phyloP scores from a whole-genome alignment of 2,329 filamentous ascomycete genomes.

The Gliomastix tumulicola region DNA sequence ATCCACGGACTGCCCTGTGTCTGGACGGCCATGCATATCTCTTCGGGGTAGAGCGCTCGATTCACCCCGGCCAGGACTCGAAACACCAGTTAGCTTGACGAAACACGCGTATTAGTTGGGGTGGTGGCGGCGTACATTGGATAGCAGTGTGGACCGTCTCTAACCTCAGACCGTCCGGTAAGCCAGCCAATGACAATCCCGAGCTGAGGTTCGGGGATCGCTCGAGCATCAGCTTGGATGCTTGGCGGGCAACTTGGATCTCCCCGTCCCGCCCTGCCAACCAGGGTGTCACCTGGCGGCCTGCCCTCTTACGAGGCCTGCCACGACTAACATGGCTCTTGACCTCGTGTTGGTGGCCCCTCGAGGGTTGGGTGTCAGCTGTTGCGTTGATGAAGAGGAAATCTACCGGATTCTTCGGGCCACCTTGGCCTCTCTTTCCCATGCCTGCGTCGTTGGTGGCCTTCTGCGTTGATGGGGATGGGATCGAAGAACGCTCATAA shows the following conservation, averaged over 20 bases:
- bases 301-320: neutral
- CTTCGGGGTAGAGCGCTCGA: neutral
- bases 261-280: too few relatives aligned
- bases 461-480: neutral
- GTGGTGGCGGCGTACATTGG: neutral
- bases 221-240: neutral
- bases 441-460: neutral
- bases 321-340: neutral
- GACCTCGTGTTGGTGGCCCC: neutral
- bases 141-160: neutral
- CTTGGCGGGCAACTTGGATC: too few relatives aligned
- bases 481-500: neutral
- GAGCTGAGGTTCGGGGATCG: neutral
- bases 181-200: neutral
- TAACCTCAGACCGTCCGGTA: neutral
- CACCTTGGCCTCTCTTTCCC: neutral
- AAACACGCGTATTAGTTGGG: neutral
- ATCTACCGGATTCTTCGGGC: neutral
- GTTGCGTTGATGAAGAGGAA: neutral
- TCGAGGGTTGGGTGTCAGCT: neutral
- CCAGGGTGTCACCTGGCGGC: neutral
- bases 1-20: neutral
- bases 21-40: neutral
- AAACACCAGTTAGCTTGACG: too few relatives aligned
- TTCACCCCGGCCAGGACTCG: too few relatives aligned